phyloP scores from a whole-genome alignment of 768 basidiomycete genomes.

The Russula sp. region DNA sequence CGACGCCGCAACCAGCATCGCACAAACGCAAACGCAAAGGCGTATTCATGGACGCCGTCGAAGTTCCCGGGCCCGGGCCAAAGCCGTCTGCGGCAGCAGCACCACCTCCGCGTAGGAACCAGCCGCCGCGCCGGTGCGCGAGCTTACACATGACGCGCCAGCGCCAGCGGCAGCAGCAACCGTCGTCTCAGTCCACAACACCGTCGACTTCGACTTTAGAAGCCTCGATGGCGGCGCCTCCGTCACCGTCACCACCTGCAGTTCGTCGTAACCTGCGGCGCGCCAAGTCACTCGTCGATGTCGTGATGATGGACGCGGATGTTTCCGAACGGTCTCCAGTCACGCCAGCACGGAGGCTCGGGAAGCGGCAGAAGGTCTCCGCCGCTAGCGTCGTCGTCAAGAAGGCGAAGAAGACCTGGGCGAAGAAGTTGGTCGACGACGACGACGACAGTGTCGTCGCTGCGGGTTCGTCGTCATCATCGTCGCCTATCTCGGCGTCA shows the following conservation, averaged over 20 bases:
- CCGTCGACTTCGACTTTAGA: too few species aligned
- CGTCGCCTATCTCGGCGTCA: constrained; percentile 23
- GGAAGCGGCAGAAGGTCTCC: constrained; percentile 5
- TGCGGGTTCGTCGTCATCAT: not conserved
- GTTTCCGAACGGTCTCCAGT: not conserved
- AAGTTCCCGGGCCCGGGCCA: constrained; percentile 37
- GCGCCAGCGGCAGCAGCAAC: not conserved
- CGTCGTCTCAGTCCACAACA: not conserved
- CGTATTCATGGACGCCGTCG: constrained; percentile 45
- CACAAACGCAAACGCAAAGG: constrained; percentile 40
- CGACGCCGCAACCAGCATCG: constrained; percentile 5
- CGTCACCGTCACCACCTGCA: not conserved
- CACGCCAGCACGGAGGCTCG: not conserved
- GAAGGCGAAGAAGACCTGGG: not conserved
- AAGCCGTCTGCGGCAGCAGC: too few species aligned
- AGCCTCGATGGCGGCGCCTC: not conserved
- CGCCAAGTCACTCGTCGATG: constrained; percentile 6
- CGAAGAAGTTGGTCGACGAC: not conserved
- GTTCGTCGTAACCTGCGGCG: constrained; percentile 18
- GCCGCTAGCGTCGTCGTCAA: too few species aligned
- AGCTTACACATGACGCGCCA: not conserved
- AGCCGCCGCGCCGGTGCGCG: constrained; percentile 18
- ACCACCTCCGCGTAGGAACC: constrained; percentile 25
- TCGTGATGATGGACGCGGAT: not conserved
- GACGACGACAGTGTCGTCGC: not conserved